These are phyloP conservation scores for Myrica gale DNA, from an alignment of 306 rosid genomes.

Conservation along the genomic window DNA sequence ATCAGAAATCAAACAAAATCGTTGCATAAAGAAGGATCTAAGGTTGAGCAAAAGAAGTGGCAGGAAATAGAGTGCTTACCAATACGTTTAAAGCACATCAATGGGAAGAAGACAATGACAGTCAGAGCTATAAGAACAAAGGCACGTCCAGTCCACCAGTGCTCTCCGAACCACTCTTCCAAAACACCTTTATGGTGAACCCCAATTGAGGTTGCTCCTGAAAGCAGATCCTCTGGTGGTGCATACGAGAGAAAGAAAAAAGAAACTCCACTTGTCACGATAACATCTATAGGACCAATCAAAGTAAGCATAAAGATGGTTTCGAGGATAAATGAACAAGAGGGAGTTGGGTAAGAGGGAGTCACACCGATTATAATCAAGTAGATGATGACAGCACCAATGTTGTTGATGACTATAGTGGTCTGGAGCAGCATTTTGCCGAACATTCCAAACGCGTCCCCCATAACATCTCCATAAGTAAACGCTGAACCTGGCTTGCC, in stretches of 20 bases:
- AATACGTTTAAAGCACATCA: conserved; percentile 37
- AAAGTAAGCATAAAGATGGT: neutral
- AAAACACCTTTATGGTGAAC: conserved; percentile 41
- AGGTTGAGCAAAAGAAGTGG: neutral
- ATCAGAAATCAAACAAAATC: neutral
- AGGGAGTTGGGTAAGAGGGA: neutral
- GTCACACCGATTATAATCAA: conserved; percentile 47
- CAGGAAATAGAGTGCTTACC: conserved; percentile 24
- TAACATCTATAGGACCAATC: neutral
- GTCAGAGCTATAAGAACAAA: conserved; percentile 37
- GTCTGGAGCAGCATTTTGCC: conserved; percentile 37
- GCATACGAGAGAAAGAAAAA: neutral
- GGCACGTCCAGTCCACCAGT: conserved; percentile 48
- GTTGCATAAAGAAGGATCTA: neutral
- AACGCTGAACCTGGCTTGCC: conserved; percentile 27
- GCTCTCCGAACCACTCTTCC: conserved; percentile 44
- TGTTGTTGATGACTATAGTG: conserved; percentile 36
- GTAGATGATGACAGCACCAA: conserved; percentile 40
- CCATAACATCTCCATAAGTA: conserved; percentile 42
- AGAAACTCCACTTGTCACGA: neutral
- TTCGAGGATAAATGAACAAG: neutral
- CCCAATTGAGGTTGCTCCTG: conserved; percentile 36
- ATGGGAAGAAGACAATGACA: conserved; percentile 32
- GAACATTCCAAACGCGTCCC: conserved; percentile 33
- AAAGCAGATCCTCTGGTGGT: conserved; percentile 40